These are phyloP conservation scores for Neospermospora avenae DNA, from an alignment of 2,329 filamentous ascomycete species.

Conservation along the genomic window DNA sequence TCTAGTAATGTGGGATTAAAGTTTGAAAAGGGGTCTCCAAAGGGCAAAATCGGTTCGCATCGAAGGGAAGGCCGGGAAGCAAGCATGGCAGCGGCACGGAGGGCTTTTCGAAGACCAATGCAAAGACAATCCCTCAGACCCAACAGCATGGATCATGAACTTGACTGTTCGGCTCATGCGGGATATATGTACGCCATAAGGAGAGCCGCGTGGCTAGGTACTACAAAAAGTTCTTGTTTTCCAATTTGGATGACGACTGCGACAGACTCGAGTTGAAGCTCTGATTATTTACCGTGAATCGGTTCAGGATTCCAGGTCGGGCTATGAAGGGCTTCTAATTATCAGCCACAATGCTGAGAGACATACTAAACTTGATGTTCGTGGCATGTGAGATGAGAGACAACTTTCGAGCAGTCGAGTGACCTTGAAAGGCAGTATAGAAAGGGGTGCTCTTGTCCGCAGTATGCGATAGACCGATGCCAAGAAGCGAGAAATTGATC, in stretches of 20 bases:
- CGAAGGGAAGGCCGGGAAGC: neutral
- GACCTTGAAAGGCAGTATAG: no score
- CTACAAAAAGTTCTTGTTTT: neutral
- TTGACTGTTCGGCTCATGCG: neutral
- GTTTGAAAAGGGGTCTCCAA: neutral
- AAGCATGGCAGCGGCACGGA: neutral
- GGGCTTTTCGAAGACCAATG: neutral
- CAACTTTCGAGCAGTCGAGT: constrained; percentile 1
- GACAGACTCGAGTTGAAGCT: neutral
- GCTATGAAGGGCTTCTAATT: neutral
- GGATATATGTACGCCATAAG: neutral
- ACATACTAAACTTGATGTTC: neutral
- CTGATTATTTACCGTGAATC: neutral
- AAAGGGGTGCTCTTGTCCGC: constrained; percentile 1
- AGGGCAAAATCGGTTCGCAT: constrained; percentile 1
- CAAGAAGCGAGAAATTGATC: constrained; percentile 6
- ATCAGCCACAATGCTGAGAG: neutral
- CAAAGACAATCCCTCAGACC: neutral
- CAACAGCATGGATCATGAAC: neutral
- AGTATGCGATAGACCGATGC: constrained; percentile 12
- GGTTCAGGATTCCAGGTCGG: no score
- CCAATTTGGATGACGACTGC: neutral
- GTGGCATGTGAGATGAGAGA: neutral
- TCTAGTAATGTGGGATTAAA: neutral
- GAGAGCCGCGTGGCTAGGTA: neutral